A percentile compares a stretch with the other conserved stretches of the same genome.
These are phyloP conservation scores for Austroboletus eburneus DNA, from an alignment of 768 basidiomycete genomes.

Conservation along the genomic window DNA sequence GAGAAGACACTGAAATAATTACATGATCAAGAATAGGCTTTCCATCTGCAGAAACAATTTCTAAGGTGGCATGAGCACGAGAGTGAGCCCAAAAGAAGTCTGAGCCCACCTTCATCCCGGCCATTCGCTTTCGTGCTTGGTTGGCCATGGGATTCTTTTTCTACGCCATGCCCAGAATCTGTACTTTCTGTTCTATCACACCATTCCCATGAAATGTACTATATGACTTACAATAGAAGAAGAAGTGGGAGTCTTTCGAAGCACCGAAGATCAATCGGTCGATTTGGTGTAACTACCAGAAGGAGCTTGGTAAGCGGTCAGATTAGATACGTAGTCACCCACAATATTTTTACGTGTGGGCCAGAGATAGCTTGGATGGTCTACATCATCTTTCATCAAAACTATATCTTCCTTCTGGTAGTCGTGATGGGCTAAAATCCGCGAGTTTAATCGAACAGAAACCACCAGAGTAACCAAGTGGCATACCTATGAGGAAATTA, in stretches of 20 bases:
- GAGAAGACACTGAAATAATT: neutral
- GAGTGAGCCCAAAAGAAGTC: neutral
- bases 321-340: conserved; percentile 4
- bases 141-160: conserved; percentile 20
- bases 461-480: neutral
- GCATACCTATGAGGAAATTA: conserved; percentile 17
- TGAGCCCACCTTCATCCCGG: conserved; percentile 41
- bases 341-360: conserved; percentile 48
- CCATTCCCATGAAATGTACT: no score
- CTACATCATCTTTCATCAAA: conserved; percentile 38
- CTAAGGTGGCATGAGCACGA: conserved; percentile 5
- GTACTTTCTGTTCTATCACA: neutral
- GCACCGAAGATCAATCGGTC: conserved; percentile 39
- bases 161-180: conserved; percentile 23
- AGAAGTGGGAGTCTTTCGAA: conserved; percentile 42
- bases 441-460: conserved; percentile 2
- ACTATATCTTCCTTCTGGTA: conserved; percentile 40
- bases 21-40: conserved; percentile 23
- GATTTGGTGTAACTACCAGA: conserved; percentile 36
- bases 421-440: conserved; percentile 29
- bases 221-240: conserved; percentile 49
- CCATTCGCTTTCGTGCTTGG: conserved; percentile 43
- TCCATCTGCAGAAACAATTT: conserved; percentile 19
- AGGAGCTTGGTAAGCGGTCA: neutral
- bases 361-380: conserved; percentile 27